Conservation (phyloP, 768 basidiomycete genomes). For the Lactifluus piperatus region DNA sequence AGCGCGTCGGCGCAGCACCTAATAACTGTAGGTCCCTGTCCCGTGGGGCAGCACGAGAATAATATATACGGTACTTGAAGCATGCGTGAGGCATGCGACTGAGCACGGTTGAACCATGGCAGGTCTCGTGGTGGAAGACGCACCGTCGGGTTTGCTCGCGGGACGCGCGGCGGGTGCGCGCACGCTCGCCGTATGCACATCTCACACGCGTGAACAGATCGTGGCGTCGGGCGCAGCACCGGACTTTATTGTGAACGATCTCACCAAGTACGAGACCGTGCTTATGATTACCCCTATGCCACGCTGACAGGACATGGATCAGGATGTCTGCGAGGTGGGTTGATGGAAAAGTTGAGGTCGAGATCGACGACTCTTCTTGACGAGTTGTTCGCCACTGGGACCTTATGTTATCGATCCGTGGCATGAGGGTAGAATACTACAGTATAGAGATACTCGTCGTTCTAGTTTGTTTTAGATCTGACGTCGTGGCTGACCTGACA, state of each 20-base stretch:
- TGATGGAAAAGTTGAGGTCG: constrained; percentile 40
- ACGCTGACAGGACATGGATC: background rate
- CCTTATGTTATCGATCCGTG: background rate
- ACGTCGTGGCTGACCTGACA: background rate
- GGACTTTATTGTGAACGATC: constrained; percentile 60
- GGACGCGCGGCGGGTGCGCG: constrained; percentile 68
- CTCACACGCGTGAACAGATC: constrained; percentile 50
- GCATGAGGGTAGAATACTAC: background rate
- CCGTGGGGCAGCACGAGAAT: background rate
- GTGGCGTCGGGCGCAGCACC: constrained; percentile 43
- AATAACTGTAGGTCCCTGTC: constrained; percentile 44
- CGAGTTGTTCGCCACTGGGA: background rate
- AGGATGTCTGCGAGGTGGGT: constrained; percentile 40
- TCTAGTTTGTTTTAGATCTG: background rate
- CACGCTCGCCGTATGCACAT: constrained; percentile 80
- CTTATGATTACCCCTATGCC: background rate
- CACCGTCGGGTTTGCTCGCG: constrained; percentile 70
- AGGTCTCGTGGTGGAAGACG: constrained; percentile 89
- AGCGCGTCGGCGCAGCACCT: constrained; percentile 44
- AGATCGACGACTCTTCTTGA: constrained; percentile 30
- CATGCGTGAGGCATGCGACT: background rate
- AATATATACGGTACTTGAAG: too few species aligned
- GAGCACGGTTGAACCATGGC: background rate
- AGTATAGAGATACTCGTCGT: background rate
- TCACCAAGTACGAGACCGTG: constrained; percentile 46